phyloP scores from a whole-genome alignment of 148 eudicot species.

The Gaultheria prostrata region DNA sequence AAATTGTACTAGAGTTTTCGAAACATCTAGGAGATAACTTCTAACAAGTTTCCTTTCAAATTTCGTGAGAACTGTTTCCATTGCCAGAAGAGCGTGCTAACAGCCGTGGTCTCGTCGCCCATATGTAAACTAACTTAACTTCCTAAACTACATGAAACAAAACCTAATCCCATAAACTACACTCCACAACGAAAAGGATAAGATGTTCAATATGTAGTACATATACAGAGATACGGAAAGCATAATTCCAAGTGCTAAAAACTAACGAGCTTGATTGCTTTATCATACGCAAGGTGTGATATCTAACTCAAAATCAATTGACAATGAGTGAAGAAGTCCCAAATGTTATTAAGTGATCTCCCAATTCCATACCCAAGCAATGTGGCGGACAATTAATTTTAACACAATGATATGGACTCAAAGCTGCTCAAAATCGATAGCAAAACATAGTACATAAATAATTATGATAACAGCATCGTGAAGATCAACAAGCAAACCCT shows the following conservation, averaged over 20 bases:
- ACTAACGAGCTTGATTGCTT: not conserved
- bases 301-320: too few species aligned
- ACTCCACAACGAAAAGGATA: not conserved
- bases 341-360: too few species aligned
- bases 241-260: not conserved
- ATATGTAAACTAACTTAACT: not conserved
- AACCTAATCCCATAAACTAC: not conserved
- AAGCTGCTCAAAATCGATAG: not conserved
- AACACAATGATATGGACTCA: not conserved
- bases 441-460: not conserved
- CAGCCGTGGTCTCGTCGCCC: not conserved
- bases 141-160: not conserved
- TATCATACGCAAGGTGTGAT: not conserved
- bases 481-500: slow-evolving; percentile 3
- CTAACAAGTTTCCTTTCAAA: not conserved
- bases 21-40: not conserved
- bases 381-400: too few species aligned
- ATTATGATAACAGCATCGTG: not conserved
- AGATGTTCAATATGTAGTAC: not conserved
- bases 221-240: not conserved
- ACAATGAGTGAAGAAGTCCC: too few species aligned
- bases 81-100: not conserved
- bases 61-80: not conserved
- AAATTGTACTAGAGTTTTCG: not conserved
- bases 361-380: too few species aligned